Percentiles rank a stretch among this genome's conserved stretches.
phyloP scores from a whole-genome alignment of 1,284 basidiomycete genomes.

The Cutaneotrichosporon daszewskae region DNA sequence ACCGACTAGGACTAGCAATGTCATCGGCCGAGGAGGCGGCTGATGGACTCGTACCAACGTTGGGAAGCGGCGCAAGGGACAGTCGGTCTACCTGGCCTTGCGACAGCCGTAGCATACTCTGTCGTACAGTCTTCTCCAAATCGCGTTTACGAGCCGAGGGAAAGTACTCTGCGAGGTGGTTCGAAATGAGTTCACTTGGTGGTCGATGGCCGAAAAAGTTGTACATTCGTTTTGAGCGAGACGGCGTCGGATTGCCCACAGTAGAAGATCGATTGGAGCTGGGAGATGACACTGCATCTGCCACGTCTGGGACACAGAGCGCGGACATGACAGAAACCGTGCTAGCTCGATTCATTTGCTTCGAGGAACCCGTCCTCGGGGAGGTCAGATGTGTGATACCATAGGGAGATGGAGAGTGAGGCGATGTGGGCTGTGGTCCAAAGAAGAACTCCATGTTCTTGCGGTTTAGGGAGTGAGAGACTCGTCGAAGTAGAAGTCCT shows the following conservation, averaged over 20 bases:
- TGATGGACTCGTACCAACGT: too few relatives aligned
- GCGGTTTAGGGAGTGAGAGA: slow-evolving; percentile 50
- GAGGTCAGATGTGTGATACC: slow-evolving; percentile 34
- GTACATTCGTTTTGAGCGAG: slow-evolving; percentile 57
- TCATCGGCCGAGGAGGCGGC: neutral
- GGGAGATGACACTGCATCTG: slow-evolving; percentile 53
- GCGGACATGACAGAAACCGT: slow-evolving; percentile 91
- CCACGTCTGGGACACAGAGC: slow-evolving; percentile 70
- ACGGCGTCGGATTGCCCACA: slow-evolving; percentile 33
- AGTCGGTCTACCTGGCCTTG: slow-evolving; percentile 21
- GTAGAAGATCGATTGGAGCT: slow-evolving; percentile 39
- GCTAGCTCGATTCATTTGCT: slow-evolving; percentile 82
- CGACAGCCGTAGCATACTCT: slow-evolving; percentile 65
- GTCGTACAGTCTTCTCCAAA: slow-evolving; percentile 68
- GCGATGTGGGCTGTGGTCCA: slow-evolving; percentile 53
- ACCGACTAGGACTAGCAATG: slow-evolving; percentile 16
- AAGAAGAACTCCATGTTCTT: slow-evolving; percentile 56
- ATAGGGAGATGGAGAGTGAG: slow-evolving; percentile 46
- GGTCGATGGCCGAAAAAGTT: slow-evolving; percentile 99
- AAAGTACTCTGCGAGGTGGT: slow-evolving; percentile 94
- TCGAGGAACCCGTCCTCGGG: neutral
- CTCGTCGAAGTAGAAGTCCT: slow-evolving; percentile 66
- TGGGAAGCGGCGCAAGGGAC: too few relatives aligned
- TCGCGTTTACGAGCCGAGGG: slow-evolving; percentile 86
- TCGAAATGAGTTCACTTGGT: slow-evolving; percentile 93